Base-by-base conservation (phyloP, 345 rosid genomes). In the Passiflora organensis region DNA sequence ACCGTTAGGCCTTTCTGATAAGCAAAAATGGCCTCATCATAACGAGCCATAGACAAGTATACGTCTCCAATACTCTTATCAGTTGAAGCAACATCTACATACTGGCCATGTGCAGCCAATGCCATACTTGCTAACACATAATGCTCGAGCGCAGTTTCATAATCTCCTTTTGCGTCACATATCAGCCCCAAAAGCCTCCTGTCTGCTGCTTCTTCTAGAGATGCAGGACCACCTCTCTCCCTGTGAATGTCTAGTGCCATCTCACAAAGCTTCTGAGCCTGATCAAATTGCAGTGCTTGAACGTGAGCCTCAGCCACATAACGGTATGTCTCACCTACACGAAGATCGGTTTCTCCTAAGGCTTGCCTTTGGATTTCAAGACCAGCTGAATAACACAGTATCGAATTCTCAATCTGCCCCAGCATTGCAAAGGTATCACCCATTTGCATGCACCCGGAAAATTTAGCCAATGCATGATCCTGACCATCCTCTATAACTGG, bases 361-460 rank as follows among this genome's bases (percentile, higher is more conserved):
- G 73, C 86, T 72, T 89, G 99, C 71, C 72, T 84, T 63, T 91
- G 96, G 0, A 91, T 86, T 84, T 91, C 96, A 68, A 91, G 61
- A 52, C 99, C 96, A 4, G 96, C 90, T 0, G 91, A 78, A 50
- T 91, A 91, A 25, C 78, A 80, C 55, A 88, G 65, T 15, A 86
- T 73, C 5, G 99, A 82, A 58, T 86, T 89, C 67, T 91, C 99
- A 25, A 76, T 68, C 64, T 91, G 96, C 43, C 96, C 96, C 67
- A 91, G 67, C 72, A 81, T 67, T 42, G 83, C 87, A 39, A 88
- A 86, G 32, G 91, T 73, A 60, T 91, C 99, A 46, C 99, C 99
- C 23, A 91, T 77, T 66, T 88, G 99, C 99, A 91, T 91, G 56
- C 96, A 91, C 28, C 99, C 95, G 1, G 95, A 81, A 45, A 91